These are phyloP conservation scores for Trypethelium eluteriae DNA, from an alignment of 495 filamentous ascomycete genomes.

Conservation along the genomic window DNA sequence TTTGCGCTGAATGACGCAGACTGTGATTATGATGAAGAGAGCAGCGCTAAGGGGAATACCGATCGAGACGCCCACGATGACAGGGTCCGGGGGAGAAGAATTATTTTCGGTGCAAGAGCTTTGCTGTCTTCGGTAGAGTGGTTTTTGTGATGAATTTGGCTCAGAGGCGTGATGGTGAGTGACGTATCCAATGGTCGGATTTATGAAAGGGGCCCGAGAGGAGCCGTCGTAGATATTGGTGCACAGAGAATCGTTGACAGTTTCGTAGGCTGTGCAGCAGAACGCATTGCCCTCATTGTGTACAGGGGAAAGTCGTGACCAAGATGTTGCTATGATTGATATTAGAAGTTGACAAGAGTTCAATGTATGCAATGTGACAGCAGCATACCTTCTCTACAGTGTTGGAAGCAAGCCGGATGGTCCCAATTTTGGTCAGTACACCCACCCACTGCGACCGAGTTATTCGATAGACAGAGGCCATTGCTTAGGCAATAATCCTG, in stretches of 20 bases:
- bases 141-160: not conserved
- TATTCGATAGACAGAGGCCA: slow-evolving; percentile 2
- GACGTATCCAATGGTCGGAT: not conserved
- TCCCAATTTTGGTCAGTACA: not conserved
- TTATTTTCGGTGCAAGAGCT: not conserved
- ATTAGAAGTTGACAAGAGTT: not conserved
- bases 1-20: not conserved
- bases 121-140: not conserved
- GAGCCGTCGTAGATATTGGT: slow-evolving; percentile 1
- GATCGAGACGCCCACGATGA: not conserved
- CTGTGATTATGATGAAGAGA: not conserved
- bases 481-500: not conserved
- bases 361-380: not conserved
- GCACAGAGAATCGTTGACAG: not conserved
- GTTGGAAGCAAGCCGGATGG: not conserved
- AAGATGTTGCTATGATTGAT: not conserved
- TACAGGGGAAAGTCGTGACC: not conserved
- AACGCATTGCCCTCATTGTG: slow-evolving; percentile 1
- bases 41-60: not conserved
- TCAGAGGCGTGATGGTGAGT: not conserved
- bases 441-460: not conserved
- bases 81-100: not conserved
- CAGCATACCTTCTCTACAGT: slow-evolving; percentile 1
- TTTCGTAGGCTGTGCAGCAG: slow-evolving; percentile 11
- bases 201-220: not conserved